phyloP scores from a whole-genome alignment of 176 grass and related monocot species.

The Oryza glaberrima region DNA sequence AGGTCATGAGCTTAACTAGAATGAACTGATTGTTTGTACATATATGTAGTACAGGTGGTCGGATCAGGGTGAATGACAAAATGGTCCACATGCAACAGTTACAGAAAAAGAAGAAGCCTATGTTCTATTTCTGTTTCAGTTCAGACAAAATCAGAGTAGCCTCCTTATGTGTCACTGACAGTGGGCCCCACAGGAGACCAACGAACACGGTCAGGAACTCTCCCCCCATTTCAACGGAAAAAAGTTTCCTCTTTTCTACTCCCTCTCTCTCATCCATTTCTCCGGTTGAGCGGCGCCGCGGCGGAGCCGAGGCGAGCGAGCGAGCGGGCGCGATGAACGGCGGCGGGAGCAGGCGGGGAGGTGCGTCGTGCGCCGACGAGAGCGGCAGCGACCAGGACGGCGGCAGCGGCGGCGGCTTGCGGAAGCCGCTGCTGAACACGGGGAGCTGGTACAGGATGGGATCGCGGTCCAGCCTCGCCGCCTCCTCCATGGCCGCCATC shows the following conservation, averaged over 20 bases:
- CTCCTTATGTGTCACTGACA: neutral
- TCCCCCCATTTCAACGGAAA: neutral
- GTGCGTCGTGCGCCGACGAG: slow-evolving; percentile 33
- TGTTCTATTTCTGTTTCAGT: neutral
- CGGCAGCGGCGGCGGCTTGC: slow-evolving; percentile 36
- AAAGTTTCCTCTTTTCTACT: neutral
- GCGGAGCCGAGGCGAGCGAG: neutral
- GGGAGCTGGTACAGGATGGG: slow-evolving; percentile 93
- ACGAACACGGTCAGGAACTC: neutral
- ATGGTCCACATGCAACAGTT: neutral
- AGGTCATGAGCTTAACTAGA: too few relatives aligned
- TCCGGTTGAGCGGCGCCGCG: neutral
- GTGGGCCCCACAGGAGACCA: neutral
- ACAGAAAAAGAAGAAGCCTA: neutral
- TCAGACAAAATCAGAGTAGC: neutral
- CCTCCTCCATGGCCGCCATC: slow-evolving; percentile 54
- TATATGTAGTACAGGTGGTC: too few relatives aligned
- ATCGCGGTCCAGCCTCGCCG: slow-evolving; percentile 52
- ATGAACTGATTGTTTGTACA: too few relatives aligned
- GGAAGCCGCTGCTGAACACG: slow-evolving; percentile 65
- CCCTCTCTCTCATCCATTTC: neutral
- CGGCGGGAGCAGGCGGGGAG: neutral
- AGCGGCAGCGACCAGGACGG: slow-evolving; percentile 60
- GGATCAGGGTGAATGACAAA: too few relatives aligned
- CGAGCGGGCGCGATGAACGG: slow-evolving; percentile 34